phyloP scores from a whole-genome alignment of 345 rosid genomes.

The Dimocarpus longan region DNA sequence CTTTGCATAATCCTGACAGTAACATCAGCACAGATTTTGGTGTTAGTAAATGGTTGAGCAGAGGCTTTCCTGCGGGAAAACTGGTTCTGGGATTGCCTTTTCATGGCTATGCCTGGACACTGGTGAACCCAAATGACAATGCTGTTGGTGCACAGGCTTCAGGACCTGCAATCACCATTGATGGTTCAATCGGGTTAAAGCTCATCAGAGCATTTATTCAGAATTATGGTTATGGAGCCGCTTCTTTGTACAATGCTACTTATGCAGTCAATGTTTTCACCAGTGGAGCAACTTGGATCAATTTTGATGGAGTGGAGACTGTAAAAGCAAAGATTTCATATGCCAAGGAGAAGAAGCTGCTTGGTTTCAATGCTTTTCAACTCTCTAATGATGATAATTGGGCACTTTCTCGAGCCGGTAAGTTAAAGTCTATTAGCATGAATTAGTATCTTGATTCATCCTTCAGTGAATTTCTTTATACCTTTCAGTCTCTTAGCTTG shows the following conservation, averaged over 20 bases:
- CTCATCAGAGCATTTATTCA: slow-evolving; percentile 18
- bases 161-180: slow-evolving; percentile 21
- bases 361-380: slow-evolving; percentile 10
- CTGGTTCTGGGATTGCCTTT: slow-evolving; percentile 38
- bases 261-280: slow-evolving; percentile 20
- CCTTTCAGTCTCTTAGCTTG: no score
- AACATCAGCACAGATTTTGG: slow-evolving; percentile 30
- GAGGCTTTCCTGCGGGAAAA: slow-evolving; percentile 30
- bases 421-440: not conserved
- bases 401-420: slow-evolving; percentile 43
- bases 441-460: no score
- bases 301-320: slow-evolving; percentile 27
- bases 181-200: slow-evolving; percentile 23
- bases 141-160: slow-evolving; percentile 3
- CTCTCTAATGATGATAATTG: slow-evolving; percentile 25
- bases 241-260: slow-evolving; percentile 17
- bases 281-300: slow-evolving; percentile 26
- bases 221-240: slow-evolving; percentile 25
- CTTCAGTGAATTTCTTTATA: no score
- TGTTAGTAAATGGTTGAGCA: slow-evolving; percentile 29
- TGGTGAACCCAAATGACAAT: slow-evolving; percentile 14
- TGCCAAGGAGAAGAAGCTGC: slow-evolving; percentile 18
- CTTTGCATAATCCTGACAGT: slow-evolving; percentile 28
- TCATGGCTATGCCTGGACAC: slow-evolving; percentile 37
- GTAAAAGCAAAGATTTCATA: slow-evolving; percentile 24